phyloP scores from a whole-genome alignment of 208 protist species.

The Trichomonas gallinae region DNA sequence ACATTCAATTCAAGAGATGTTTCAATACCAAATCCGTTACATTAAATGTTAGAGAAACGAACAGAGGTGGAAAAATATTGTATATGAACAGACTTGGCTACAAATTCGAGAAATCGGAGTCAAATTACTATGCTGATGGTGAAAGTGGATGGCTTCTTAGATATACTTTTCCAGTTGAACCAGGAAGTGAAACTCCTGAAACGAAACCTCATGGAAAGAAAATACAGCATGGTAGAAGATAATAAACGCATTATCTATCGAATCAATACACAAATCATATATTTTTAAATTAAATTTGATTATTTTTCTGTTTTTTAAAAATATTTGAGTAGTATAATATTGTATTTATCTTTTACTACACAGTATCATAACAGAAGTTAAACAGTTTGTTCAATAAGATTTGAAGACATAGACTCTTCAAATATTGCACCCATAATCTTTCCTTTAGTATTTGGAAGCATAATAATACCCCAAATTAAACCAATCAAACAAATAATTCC shows the following conservation, averaged over 20 bases:
- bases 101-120: background rate
- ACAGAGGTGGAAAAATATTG: background rate
- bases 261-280: no score
- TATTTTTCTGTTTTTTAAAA: no score
- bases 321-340: no score
- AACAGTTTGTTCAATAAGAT: no score
- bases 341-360: no score
- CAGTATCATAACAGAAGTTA: no score
- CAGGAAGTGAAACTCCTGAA: background rate
- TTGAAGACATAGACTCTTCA: background rate
- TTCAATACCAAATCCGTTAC: background rate
- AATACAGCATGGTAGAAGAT: no score
- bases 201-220: no score
- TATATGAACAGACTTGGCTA: background rate
- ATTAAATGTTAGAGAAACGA: constrained; percentile 18
- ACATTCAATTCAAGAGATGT: background rate
- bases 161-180: background rate
- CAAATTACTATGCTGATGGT: background rate
- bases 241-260: no score
- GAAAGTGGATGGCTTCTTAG: constrained; percentile 3
- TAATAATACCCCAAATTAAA: background rate
- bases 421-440: background rate
- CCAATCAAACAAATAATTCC: background rate
- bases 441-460: background rate
- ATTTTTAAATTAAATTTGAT: no score